Evolutionary conservation across 2,329 filamentous ascomycete genomes (phyloP).

Genomic region (Fusarium decemcellulare): DNA sequence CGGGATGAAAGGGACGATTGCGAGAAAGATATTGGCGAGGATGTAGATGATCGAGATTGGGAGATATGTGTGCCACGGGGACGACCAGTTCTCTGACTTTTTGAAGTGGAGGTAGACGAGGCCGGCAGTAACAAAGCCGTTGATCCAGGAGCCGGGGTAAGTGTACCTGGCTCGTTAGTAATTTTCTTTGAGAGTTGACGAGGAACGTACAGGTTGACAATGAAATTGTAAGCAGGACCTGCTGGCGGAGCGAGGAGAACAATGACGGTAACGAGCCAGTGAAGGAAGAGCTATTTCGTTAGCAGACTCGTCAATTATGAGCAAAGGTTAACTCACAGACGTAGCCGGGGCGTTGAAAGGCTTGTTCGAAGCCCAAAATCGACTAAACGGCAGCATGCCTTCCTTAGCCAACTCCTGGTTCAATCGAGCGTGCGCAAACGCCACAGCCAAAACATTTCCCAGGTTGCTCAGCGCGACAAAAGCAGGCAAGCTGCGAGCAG

Average conservation of each 20-base stretch:
- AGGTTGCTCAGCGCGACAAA: slow-evolving; percentile 74
- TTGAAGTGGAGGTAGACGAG: slow-evolving; percentile 66
- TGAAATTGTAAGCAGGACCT: slow-evolving; percentile 78
- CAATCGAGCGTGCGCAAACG: slow-evolving; percentile 70
- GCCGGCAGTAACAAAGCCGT: slow-evolving; percentile 64
- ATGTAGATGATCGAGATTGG: slow-evolving; percentile 64
- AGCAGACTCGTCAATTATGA: slow-evolving; percentile 2
- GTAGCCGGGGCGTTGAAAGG: slow-evolving; percentile 77
- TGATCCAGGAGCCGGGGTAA: slow-evolving; percentile 69
- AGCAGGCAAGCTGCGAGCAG: slow-evolving; percentile 62
- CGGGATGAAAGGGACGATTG: slow-evolving; percentile 68
- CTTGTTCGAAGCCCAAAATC: slow-evolving; percentile 78
- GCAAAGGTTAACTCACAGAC: slow-evolving; percentile 52
- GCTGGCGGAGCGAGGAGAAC: slow-evolving; percentile 77
- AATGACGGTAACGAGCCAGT: slow-evolving; percentile 76
- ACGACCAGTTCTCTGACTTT: slow-evolving; percentile 66
- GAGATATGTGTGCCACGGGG: slow-evolving; percentile 65
- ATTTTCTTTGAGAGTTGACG: rapidly evolving
- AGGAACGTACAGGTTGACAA: slow-evolving; percentile 63
- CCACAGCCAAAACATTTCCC: slow-evolving; percentile 74
- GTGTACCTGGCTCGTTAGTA: slow-evolving; percentile 54
- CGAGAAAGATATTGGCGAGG: slow-evolving; percentile 66
- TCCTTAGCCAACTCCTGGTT: slow-evolving; percentile 80
- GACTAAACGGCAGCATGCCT: slow-evolving; percentile 75
- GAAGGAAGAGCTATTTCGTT: slow-evolving; percentile 66